Evolutionary conservation across 139 green algal species (phyloP).

Genomic region (Klebsormidium nitens): DNA sequence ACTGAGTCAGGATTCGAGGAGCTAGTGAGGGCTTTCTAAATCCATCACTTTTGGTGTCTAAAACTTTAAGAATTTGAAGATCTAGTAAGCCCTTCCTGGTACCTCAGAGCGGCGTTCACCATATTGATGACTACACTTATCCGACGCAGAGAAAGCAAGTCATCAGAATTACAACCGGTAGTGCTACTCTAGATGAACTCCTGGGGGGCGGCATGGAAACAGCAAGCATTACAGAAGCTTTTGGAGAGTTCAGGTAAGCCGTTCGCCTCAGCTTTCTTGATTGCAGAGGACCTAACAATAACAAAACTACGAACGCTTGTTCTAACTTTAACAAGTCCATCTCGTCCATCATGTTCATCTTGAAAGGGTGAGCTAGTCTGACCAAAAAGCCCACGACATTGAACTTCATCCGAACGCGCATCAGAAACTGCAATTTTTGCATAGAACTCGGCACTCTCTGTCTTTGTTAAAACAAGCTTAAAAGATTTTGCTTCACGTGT

Average conservation of each 20-base stretch:
- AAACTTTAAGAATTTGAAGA: constrained; percentile 2
- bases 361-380: too few species aligned
- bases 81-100: constrained; percentile 8
- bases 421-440: too few species aligned
- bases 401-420: too few species aligned
- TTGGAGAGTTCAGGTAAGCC: neutral
- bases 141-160: constrained; percentile 30
- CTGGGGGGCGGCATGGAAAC: too few species aligned
- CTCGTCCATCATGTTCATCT: neutral
- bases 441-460: too few species aligned
- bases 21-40: neutral
- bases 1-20: too few species aligned
- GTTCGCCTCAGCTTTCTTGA: neutral
- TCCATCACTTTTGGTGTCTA: constrained; percentile 2
- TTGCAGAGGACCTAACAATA: neutral
- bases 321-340: neutral
- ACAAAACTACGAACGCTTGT: neutral
- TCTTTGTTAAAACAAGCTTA: too few species aligned
- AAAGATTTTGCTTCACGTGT: neutral
- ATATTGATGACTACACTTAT: constrained; percentile 1
- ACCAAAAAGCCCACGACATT: too few species aligned
- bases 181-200: constrained; percentile 23
- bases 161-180: constrained; percentile 34
- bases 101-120: neutral
- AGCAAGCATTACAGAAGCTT: too few species aligned